phyloP scores from a whole-genome alignment of 192 early-diverging fungal species.

The Coemansia sp. region DNA sequence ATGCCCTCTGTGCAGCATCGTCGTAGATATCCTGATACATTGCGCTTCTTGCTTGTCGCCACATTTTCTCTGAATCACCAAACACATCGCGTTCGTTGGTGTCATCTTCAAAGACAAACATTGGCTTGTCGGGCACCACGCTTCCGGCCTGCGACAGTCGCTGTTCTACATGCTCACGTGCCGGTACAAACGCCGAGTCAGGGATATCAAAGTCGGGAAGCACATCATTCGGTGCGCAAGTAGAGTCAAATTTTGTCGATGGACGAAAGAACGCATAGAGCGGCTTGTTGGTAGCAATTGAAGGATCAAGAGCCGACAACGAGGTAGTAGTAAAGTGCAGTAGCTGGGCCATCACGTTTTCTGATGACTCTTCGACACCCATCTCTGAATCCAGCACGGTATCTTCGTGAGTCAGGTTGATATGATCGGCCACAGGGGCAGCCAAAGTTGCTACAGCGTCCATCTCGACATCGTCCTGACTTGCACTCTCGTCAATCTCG shows the following conservation, averaged over 20 bases:
- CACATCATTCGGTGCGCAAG: slow-evolving; percentile 30
- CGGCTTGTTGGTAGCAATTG: slow-evolving; percentile 28
- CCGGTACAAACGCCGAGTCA: slow-evolving; percentile 19
- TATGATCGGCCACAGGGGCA: background rate
- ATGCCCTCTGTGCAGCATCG: slow-evolving; percentile 25
- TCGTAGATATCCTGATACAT: slow-evolving; percentile 31
- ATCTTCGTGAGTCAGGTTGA: background rate
- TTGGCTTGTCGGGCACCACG: slow-evolving; percentile 26
- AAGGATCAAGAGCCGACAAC: slow-evolving; percentile 20
- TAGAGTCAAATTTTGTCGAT: slow-evolving; percentile 31
- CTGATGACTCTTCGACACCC: slow-evolving; percentile 30
- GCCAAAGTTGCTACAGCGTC: background rate
- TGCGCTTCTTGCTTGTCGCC: slow-evolving; percentile 32
- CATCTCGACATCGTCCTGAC: background rate
- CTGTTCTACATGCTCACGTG: slow-evolving; percentile 19
- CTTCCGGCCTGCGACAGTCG: slow-evolving; percentile 21
- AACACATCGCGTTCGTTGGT: slow-evolving; percentile 27
- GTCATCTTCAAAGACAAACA: slow-evolving; percentile 30
- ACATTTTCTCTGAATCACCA: slow-evolving; percentile 39
- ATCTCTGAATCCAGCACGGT: slow-evolving; percentile 6
- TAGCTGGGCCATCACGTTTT: slow-evolving; percentile 27
- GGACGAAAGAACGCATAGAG: slow-evolving; percentile 40
- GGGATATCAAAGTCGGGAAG: slow-evolving; percentile 45
- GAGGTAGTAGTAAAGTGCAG: slow-evolving; percentile 34
- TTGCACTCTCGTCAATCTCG: slow-evolving; percentile 9